A percentile compares a stretch with the other conserved stretches of the same genome.
Conservation (phyloP, 495 filamentous ascomycete species). For the Thermochaetoides thermophila region DNA sequence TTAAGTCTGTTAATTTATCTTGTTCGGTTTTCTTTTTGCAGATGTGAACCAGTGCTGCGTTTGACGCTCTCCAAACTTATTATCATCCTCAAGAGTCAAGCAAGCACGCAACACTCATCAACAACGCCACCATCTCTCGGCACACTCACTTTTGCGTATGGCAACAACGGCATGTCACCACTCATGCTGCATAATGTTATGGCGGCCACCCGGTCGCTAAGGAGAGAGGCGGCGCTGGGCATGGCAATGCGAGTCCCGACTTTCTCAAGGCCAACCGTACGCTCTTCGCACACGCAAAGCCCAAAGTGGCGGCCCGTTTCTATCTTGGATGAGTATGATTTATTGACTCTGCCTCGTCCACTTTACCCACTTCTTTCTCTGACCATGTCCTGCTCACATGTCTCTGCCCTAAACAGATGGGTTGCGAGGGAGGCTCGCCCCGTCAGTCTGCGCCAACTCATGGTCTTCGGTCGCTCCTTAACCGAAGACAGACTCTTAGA, state of each 20-base stretch:
- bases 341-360: background rate
- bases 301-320: conserved; percentile 67
- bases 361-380: background rate
- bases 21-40: no score
- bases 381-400: conserved; percentile 10
- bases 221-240: conserved; percentile 8
- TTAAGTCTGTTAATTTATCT: no score
- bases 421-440: conserved; percentile 71
- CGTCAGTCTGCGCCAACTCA: conserved; percentile 81
- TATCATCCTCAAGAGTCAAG: no score
- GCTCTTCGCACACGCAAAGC: conserved; percentile 14
- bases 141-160: conserved; percentile 20
- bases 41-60: no score
- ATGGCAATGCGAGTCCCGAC: conserved; percentile 1
- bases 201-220: conserved; percentile 25
- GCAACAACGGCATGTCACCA: conserved; percentile 33
- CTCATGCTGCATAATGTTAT: conserved; percentile 30
- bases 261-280: background rate
- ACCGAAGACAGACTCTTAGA: conserved; percentile 80
- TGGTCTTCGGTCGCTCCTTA: conserved; percentile 80
- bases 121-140: no score
- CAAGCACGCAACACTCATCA: no score
- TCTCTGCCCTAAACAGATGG: conserved; percentile 44
- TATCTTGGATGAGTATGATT: conserved; percentile 71
- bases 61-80: no score